Percentiles rank a stretch among this genome's conserved stretches.
phyloP scores from a whole-genome alignment of 148 eudicot genomes.

The Arbutus unedo region DNA sequence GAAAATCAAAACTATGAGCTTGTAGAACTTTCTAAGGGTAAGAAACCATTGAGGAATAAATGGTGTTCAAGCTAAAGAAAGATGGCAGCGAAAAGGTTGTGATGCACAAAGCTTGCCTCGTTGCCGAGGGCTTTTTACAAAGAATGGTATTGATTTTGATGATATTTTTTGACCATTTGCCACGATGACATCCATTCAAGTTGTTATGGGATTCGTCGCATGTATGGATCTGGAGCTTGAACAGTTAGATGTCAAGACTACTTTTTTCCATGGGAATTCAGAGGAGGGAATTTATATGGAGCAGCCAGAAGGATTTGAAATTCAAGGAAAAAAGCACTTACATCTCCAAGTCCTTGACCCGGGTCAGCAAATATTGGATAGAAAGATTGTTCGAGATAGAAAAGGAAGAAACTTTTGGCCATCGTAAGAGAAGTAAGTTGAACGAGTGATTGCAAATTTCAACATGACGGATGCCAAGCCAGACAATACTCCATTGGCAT shows the following conservation, averaged over 20 bases:
- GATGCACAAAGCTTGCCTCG: slow-evolving; percentile 21
- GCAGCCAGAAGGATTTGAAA: background rate
- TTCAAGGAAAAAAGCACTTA: background rate
- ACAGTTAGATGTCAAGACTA: background rate
- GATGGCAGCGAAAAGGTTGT: background rate
- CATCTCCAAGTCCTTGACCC: no score
- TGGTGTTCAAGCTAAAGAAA: slow-evolving; percentile 16
- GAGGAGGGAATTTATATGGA: no score
- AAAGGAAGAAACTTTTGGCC: no score
- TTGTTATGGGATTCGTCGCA: background rate
- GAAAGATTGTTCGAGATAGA: no score
- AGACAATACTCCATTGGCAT: no score
- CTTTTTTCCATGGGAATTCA: slow-evolving; percentile 21
- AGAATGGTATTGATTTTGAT: slow-evolving; percentile 25
- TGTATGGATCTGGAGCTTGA: slow-evolving; percentile 15
- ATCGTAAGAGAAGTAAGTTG: no score
- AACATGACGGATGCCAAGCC: no score
- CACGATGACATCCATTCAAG: slow-evolving; percentile 20
- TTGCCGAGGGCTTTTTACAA: slow-evolving; percentile 19
- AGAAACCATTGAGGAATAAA: no score
- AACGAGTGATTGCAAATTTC: no score
- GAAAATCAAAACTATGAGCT: no score
- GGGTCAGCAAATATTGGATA: no score
- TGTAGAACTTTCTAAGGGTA: no score
- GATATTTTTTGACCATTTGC: slow-evolving; percentile 4